Percentiles rank a stretch among this genome's conserved stretches.
Evolutionary conservation across 2,329 filamentous ascomycete species (phyloP).

Genomic region (Verticillium nonalfalfae): DNA sequence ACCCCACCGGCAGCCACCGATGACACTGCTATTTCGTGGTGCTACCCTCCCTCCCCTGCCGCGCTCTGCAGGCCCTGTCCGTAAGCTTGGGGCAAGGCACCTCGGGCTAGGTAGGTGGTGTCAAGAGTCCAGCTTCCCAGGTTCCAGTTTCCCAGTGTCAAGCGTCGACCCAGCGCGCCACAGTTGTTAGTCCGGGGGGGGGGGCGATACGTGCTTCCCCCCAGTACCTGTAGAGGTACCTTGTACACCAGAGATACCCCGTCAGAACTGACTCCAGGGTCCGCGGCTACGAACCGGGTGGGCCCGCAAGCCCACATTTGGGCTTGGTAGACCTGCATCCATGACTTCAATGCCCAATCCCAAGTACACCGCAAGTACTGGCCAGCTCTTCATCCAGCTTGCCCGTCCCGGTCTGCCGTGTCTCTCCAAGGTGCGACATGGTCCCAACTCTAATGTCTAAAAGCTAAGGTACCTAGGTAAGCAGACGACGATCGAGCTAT

Average conservation of each 20-base stretch:
- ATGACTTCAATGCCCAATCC: not conserved
- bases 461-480: not conserved
- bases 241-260: not conserved
- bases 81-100: not conserved
- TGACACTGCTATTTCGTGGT: not conserved
- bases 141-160: conserved; percentile 5
- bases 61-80: not conserved
- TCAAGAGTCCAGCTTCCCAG: not conserved
- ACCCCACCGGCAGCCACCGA: not conserved
- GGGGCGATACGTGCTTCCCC: not conserved
- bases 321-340: not conserved
- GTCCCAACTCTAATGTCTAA: not conserved
- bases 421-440: not conserved
- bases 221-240: not conserved
- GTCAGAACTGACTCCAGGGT: not conserved
- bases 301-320: not conserved
- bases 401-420: not conserved
- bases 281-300: not conserved
- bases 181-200: not conserved
- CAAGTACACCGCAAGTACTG: not conserved
- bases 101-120: not conserved
- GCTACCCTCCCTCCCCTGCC: not conserved
- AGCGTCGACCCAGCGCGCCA: conserved; percentile 5
- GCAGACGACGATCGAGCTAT: not conserved
- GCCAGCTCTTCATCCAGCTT: not conserved